phyloP scores from a whole-genome alignment of 495 filamentous ascomycete genomes.

The Evernia prunastri region DNA sequence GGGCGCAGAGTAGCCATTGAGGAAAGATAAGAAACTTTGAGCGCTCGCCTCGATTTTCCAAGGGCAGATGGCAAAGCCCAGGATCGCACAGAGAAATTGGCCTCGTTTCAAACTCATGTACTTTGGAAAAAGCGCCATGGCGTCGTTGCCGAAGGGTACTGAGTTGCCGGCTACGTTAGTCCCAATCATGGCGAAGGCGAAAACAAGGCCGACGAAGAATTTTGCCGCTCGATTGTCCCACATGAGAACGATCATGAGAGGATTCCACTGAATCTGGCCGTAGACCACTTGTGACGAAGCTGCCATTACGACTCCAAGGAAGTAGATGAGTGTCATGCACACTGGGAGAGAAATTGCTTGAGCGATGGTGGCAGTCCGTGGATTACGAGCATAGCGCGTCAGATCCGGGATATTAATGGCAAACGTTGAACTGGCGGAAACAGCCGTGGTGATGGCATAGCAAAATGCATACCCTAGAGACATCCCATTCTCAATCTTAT shows the following conservation, averaged over 20 bases:
- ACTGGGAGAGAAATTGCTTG: constrained; percentile 52
- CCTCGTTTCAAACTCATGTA: constrained; percentile 35
- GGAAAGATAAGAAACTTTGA: constrained; percentile 38
- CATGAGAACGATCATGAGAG: constrained; percentile 41
- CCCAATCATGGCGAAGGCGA: constrained; percentile 8
- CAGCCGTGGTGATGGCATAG: constrained; percentile 16
- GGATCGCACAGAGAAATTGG: constrained; percentile 33
- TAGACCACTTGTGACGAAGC: constrained; percentile 46
- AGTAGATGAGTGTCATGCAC: constrained; percentile 44
- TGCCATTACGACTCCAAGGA: constrained; percentile 34
- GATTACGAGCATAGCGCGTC: constrained; percentile 49
- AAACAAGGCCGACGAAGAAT: constrained; percentile 45
- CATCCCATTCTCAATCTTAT: constrained; percentile 16
- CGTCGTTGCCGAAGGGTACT: constrained; percentile 51
- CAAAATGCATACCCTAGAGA: constrained; percentile 18
- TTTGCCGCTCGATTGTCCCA: constrained; percentile 49
- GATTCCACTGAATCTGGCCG: constrained; percentile 49
- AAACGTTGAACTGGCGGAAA: constrained; percentile 23
- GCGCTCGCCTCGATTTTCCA: constrained; percentile 48
- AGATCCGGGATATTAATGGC: constrained; percentile 54
- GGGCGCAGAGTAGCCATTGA: constrained; percentile 39
- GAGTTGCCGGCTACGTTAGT: constrained; percentile 41
- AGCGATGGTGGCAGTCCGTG: constrained; percentile 41
- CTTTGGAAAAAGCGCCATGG: constrained; percentile 49
- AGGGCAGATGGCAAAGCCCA: constrained; percentile 39